Conservation (phyloP, 345 rosid species). For the Salix purpurea region DNA sequence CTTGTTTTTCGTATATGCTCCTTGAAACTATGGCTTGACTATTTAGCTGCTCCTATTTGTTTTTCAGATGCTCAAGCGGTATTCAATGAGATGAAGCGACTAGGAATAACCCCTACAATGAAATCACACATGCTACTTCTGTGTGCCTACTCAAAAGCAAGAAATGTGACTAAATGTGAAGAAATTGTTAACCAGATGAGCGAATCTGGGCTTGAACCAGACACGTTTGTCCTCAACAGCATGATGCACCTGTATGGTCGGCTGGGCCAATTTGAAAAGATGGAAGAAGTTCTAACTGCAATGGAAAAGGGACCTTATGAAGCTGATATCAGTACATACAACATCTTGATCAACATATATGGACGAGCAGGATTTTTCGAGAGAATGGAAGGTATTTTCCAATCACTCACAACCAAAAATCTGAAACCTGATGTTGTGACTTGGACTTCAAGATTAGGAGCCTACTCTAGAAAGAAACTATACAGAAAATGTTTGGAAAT, state of each 20-base stretch:
- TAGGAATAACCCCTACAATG: slow-evolving; percentile 79
- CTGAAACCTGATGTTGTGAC: slow-evolving; percentile 75
- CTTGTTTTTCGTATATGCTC: background rate
- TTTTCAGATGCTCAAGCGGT: slow-evolving; percentile 67
- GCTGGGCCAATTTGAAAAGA: slow-evolving; percentile 65
- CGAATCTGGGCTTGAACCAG: slow-evolving; percentile 69
- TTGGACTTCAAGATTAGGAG: slow-evolving; percentile 83
- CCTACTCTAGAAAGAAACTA: slow-evolving; percentile 76
- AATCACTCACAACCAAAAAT: slow-evolving; percentile 33
- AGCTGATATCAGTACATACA: slow-evolving; percentile 72
- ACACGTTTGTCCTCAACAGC: slow-evolving; percentile 72
- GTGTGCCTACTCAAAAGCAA: slow-evolving; percentile 71
- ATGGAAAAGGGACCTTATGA: slow-evolving; percentile 58
- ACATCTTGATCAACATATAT: slow-evolving; percentile 73
- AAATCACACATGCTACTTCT: slow-evolving; percentile 90
- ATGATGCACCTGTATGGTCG: slow-evolving; percentile 83
- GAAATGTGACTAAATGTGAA: slow-evolving; percentile 67
- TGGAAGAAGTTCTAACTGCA: slow-evolving; percentile 61
- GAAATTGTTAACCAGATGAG: slow-evolving; percentile 62
- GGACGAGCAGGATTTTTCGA: slow-evolving; percentile 74
- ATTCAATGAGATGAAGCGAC: slow-evolving; percentile 75
- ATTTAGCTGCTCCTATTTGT: background rate
- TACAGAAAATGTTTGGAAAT: slow-evolving; percentile 65
- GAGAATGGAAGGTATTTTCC: slow-evolving; percentile 60
- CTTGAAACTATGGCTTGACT: background rate